Evolutionary conservation across 2,329 filamentous ascomycete genomes (phyloP).

Genomic region (Xylariomycetidae sp.): DNA sequence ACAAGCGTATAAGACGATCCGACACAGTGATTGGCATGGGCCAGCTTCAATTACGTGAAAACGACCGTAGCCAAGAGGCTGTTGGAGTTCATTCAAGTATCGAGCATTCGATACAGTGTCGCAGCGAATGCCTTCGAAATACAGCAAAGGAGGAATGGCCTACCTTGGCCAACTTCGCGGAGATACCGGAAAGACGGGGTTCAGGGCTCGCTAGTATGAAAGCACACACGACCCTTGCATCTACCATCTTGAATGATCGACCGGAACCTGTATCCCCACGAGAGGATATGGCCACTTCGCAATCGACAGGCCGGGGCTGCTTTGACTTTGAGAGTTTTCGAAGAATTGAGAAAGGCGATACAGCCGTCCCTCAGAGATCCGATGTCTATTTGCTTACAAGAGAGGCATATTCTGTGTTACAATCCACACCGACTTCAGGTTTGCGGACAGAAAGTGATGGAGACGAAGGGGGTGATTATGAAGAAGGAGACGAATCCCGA

Average conservation of each 20-base stretch:
- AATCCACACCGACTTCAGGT: neutral
- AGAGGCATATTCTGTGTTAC: neutral
- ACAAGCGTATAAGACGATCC: neutral
- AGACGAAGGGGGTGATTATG: constrained; percentile 1
- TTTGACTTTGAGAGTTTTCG: neutral
- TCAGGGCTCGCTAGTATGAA: no score
- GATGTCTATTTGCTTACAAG: no score
- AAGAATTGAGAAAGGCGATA: neutral
- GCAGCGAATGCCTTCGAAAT: neutral
- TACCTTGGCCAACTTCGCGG: no score
- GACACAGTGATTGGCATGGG: neutral
- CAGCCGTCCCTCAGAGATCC: no score
- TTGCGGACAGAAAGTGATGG: neutral
- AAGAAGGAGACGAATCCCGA: constrained; percentile 4
- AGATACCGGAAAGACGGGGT: no score
- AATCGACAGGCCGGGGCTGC: neutral
- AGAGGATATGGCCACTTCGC: neutral
- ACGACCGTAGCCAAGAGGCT: neutral
- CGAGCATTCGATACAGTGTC: constrained; percentile 3
- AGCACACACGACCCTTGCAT: no score
- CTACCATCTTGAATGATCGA: no score
- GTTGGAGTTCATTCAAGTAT: constrained; percentile 2
- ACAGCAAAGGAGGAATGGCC: no score
- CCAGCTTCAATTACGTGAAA: neutral
- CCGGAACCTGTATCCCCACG: no score